phyloP scores from a whole-genome alignment of 148 eudicot species.

The Fallopia convolvulus region DNA sequence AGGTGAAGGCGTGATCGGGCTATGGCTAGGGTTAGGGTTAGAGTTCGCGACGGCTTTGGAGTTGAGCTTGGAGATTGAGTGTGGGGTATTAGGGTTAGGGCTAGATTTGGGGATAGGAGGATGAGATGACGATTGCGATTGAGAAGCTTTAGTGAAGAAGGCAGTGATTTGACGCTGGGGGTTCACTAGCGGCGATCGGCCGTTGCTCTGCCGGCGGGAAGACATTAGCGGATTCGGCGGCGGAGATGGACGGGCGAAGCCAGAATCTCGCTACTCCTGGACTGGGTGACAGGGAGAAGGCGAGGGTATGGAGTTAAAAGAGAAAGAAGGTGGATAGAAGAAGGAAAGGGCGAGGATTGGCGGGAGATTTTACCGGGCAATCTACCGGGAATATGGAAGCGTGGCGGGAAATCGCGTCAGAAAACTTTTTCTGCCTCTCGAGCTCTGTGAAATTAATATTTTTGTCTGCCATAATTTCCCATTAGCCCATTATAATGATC shows the following conservation, averaged over 20 bases:
- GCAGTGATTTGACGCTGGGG: slow-evolving; percentile 85
- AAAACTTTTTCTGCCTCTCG: neutral
- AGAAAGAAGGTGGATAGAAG: neutral
- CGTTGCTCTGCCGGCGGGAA: slow-evolving; percentile 46
- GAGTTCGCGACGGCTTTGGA: slow-evolving; percentile 13
- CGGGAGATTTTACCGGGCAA: slow-evolving; percentile 15
- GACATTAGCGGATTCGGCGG: slow-evolving; percentile 31
- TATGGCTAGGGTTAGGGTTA: slow-evolving; percentile 25
- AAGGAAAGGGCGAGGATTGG: neutral
- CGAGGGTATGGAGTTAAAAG: neutral
- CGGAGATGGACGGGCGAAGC: neutral
- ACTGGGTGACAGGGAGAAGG: neutral
- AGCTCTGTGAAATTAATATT: neutral
- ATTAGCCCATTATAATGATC: too few relatives aligned
- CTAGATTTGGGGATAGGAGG: slow-evolving; percentile 23
- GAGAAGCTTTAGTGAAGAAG: slow-evolving; percentile 50
- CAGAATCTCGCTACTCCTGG: neutral
- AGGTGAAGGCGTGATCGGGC: slow-evolving; percentile 63
- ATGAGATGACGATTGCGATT: slow-evolving; percentile 22
- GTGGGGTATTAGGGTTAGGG: slow-evolving; percentile 15
- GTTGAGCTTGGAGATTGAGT: slow-evolving; percentile 28
- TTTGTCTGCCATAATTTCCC: too few relatives aligned
- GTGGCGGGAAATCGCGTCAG: slow-evolving; percentile 22
- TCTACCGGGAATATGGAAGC: slow-evolving; percentile 3
- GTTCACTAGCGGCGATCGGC: slow-evolving; percentile 82